Base-by-base conservation (phyloP, 768 basidiomycete genomes). In the Suillus americanus region DNA sequence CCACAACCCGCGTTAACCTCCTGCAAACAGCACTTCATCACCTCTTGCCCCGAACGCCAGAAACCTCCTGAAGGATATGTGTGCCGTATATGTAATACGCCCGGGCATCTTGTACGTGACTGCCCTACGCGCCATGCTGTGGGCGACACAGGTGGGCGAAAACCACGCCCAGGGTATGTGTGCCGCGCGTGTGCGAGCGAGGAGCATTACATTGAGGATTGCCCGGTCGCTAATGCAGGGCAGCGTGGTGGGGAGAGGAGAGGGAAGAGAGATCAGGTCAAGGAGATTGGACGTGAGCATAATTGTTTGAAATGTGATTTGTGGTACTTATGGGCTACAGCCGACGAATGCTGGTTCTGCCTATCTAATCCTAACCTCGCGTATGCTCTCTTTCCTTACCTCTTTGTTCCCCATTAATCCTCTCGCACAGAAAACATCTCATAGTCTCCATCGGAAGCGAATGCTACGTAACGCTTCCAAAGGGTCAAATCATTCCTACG, bases 281-380 rank as follows among this genome's bases (percentile, higher is more conserved):
- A 87, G 77, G 94, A 95, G 73, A 93, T 96, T 62, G 85, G 82
- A 64, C 91, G 93, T 94, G 71, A 70, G 90, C 80, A 40, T 16
- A 37, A 9, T 12, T 37, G 25, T 12, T n/a, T 59, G 38, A 60
- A 37, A 8, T 50, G 18, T 68, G 5, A 3, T 14, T 16, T 50
- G 16, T 45, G 20, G 12, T 43, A 14, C 46, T 46, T 7, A 23
- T 35, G 38, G 64, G 64, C 33, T 67, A 55, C 72, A 94, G 93
- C 94, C 68, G 92, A 92, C 63, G 92, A 95, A 75, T 98, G 97
- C 77, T 99, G 97, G 97, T 99, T 99, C 80, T 99, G 97, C 75
- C 77, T 99, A 61, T 96, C 94, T 48, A 98, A 98, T 73, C 96
- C 97, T 1, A 89, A 87, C 69, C 81, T 99, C 45, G 90, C 93